A percentile compares a stretch with the other conserved stretches of the same genome.
These are phyloP conservation scores for Leccinum fibrillosum DNA, from an alignment of 768 basidiomycete genomes.

Conservation along the genomic window DNA sequence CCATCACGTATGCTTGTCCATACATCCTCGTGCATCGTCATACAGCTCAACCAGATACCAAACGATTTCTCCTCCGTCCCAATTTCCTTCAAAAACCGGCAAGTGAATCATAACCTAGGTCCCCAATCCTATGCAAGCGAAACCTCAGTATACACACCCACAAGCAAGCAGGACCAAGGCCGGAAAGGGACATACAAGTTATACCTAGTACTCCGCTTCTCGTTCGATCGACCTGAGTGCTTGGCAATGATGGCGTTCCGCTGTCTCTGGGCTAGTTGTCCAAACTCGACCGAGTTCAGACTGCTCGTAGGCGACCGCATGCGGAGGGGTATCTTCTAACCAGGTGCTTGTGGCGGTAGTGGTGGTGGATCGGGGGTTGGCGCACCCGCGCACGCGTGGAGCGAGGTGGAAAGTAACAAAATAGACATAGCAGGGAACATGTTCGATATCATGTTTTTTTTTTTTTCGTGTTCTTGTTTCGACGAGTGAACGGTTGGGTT, in stretches of 20 bases:
- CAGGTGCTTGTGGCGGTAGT: not conserved
- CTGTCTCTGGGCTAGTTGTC: conserved; percentile 41
- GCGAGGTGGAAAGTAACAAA: conserved; percentile 13
- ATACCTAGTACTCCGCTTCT: conserved; percentile 46
- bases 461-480: not conserved
- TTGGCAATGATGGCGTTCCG: conserved; percentile 41
- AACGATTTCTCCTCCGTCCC: conserved; percentile 62
- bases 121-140: conserved; percentile 45
- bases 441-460: conserved; percentile 11
- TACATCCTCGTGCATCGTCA: conserved; percentile 58
- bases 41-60: conserved; percentile 71
- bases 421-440: conserved; percentile 7
- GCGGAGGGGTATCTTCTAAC: conserved; percentile 21
- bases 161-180: not conserved
- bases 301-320: conserved; percentile 9
- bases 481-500: not conserved
- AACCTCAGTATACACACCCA: not conserved
- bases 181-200: conserved; percentile 42
- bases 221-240: conserved; percentile 36
- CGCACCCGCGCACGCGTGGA: conserved; percentile 5
- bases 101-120: conserved; percentile 66
- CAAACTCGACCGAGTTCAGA: conserved; percentile 8
- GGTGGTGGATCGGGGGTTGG: conserved; percentile 9
- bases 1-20: conserved; percentile 23
- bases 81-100: conserved; percentile 55